A percentile compares a stretch with the other conserved stretches of the same genome.
These are phyloP conservation scores for Gnaphalium uliginosum DNA, from an alignment of 129 eudicot genomes.

Conservation along the genomic window DNA sequence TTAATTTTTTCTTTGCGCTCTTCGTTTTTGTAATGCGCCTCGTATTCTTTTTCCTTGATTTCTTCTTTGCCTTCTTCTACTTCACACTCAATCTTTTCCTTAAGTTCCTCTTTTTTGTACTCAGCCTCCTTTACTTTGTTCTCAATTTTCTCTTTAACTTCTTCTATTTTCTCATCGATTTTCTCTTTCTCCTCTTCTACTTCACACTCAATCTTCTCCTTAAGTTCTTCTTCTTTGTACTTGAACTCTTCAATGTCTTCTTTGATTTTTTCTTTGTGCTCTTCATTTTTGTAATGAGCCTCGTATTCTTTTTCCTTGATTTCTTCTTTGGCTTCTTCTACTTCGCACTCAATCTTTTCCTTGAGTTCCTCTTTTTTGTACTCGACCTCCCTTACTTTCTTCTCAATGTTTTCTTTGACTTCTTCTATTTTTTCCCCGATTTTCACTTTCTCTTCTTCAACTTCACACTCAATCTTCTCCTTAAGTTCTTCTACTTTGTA, in stretches of 20 bases:
- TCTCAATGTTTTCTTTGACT: conserved; percentile 15
- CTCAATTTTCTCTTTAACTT: conserved; percentile 10
- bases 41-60: neutral
- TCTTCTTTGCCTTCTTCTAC: neutral
- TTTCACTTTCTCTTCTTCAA: conserved; percentile 22
- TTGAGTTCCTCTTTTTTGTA: conserved; percentile 21
- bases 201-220: conserved; percentile 31
- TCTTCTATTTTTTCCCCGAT: conserved; percentile 14
- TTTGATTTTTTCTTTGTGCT: conserved; percentile 29
- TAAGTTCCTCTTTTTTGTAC: conserved; percentile 13
- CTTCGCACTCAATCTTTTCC: conserved; percentile 29
- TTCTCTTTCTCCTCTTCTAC: conserved; percentile 21
- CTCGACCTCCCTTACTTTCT: neutral
- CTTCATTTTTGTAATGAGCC: conserved; percentile 24
- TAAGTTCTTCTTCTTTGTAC: conserved; percentile 21
- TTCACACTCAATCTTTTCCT: conserved; percentile 11
- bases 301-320: conserved; percentile 31
- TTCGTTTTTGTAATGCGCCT: neutral
- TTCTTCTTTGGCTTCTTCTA: conserved; percentile 31
- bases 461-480: conserved; percentile 32
- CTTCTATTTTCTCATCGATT: conserved; percentile 21
- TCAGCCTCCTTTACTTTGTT: neutral
- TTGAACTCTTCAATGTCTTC: conserved; percentile 28
- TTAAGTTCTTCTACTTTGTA: conserved; percentile 17
- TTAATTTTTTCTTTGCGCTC: conserved; percentile 24